These are phyloP conservation scores for Pistacia integerrima DNA, from an alignment of 345 rosid genomes.

Conservation along the genomic window DNA sequence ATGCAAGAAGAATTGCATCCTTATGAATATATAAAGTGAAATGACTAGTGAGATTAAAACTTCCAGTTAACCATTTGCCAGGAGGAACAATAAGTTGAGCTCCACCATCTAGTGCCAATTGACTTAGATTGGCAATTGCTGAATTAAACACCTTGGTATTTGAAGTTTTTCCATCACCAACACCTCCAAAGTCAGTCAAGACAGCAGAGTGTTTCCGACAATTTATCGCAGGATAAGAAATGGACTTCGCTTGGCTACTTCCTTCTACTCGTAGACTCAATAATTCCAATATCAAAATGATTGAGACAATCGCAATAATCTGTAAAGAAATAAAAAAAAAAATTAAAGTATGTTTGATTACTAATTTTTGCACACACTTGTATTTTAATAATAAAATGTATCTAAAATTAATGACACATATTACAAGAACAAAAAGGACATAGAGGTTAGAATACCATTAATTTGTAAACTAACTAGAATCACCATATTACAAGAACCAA, in stretches of 20 bases:
- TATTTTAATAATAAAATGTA: no score
- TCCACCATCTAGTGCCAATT: conserved; percentile 57
- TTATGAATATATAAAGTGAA: conserved; percentile 78
- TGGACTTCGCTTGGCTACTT: background rate
- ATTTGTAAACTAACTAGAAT: no score
- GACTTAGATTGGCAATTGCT: conserved; percentile 55
- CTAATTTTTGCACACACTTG: no score
- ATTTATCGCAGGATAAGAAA: conserved; percentile 44
- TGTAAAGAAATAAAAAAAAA: background rate
- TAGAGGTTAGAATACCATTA: no score
- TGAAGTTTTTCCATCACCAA: conserved; percentile 74
- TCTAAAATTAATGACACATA: no score
- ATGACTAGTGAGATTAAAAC: conserved; percentile 79
- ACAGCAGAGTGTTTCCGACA: conserved; percentile 71
- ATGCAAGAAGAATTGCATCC: conserved; percentile 68
- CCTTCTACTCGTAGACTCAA: conserved; percentile 21
- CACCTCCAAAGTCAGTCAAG: conserved; percentile 72
- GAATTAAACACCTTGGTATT: conserved; percentile 59
- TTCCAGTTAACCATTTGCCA: conserved; percentile 88
- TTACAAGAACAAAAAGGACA: no score
- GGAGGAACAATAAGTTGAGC: conserved; percentile 75
- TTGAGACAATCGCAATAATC: conserved; percentile 26
- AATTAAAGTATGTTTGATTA: no score
- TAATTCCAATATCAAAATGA: conserved; percentile 27
- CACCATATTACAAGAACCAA: no score